Conservation (phyloP, 2,329 filamentous ascomycete species). For the Penicillium expansum region DNA sequence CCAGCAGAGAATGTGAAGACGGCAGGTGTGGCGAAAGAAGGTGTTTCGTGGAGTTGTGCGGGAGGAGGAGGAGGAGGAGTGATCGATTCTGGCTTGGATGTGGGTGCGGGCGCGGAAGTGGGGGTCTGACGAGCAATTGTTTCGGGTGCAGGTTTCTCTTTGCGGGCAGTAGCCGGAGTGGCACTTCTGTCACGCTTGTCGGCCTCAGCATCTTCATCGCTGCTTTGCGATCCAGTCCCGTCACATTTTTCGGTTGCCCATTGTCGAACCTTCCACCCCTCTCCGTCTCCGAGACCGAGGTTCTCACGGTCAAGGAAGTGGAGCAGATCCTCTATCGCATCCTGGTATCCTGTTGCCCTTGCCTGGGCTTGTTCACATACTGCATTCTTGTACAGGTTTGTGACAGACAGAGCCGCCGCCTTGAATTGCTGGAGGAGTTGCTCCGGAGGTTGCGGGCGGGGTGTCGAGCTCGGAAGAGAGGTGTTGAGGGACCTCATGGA, state of each 20-base stretch:
- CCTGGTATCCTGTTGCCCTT: slow-evolving; percentile 81
- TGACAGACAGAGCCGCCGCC: slow-evolving; percentile 86
- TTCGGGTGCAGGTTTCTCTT: slow-evolving; percentile 31
- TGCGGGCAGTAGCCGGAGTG: slow-evolving; percentile 35
- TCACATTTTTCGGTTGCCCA: slow-evolving; percentile 55
- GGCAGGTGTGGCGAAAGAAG: slow-evolving; percentile 30
- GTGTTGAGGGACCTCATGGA: slow-evolving; percentile 64
- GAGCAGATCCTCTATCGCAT: slow-evolving; percentile 88
- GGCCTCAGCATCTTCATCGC: slow-evolving; percentile 46
- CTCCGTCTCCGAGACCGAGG: slow-evolving; percentile 73
- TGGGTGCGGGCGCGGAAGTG: slow-evolving; percentile 30
- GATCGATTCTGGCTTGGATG: slow-evolving; percentile 22
- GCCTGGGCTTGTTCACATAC: slow-evolving; percentile 73
- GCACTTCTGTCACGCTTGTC: slow-evolving; percentile 40
- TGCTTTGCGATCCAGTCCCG: slow-evolving; percentile 36
- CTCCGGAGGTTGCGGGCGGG: slow-evolving; percentile 49
- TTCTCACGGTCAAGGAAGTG: slow-evolving; percentile 78
- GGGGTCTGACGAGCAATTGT: slow-evolving; percentile 25
- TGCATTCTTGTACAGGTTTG: slow-evolving; percentile 92
- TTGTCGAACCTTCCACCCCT: slow-evolving; percentile 65
- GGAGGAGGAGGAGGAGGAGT: slow-evolving; percentile 17
- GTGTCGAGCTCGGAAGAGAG: slow-evolving; percentile 55
- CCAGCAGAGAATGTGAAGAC: slow-evolving; percentile 46
- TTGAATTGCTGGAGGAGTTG: slow-evolving; percentile 84
- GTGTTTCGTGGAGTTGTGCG: slow-evolving; percentile 26